Percentiles rank a stretch among this genome's conserved stretches.
Evolutionary conservation across 208 protist species (phyloP).

Genomic region (Leishmania mexicana): DNA sequence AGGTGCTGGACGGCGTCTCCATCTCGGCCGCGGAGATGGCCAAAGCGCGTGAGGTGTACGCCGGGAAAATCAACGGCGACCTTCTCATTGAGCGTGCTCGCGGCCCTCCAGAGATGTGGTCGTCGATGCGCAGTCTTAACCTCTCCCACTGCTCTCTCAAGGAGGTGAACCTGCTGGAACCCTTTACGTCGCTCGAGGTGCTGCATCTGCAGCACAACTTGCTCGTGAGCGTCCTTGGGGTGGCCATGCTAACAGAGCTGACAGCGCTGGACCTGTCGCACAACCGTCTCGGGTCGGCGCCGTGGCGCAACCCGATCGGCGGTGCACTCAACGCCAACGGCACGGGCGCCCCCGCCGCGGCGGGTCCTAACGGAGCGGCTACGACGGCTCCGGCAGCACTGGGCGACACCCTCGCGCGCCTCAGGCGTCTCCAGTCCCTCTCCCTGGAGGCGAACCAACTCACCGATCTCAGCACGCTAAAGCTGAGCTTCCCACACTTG

Average conservation of each 20-base stretch:
- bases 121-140: constrained; percentile 55
- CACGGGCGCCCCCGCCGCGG: neutral
- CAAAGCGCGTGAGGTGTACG: constrained; percentile 66
- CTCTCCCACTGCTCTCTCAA: constrained; percentile 78
- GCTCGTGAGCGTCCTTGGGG: constrained; percentile 53
- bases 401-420: constrained; percentile 50
- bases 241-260: constrained; percentile 54
- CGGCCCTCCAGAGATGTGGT: constrained; percentile 44
- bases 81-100: constrained; percentile 68
- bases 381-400: constrained; percentile 27
- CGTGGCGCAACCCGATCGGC: constrained; percentile 18
- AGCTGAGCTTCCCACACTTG: constrained; percentile 60
- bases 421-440: constrained; percentile 72
- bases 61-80: constrained; percentile 80
- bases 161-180: constrained; percentile 68
- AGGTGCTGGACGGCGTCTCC: constrained; percentile 86
- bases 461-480: constrained; percentile 51
- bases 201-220: constrained; percentile 85
- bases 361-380: neutral
- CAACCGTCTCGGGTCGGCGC: constrained; percentile 59
- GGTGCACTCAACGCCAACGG: constrained; percentile 1
- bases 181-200: constrained; percentile 63
- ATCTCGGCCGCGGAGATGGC: constrained; percentile 61
- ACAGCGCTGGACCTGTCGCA: constrained; percentile 82
- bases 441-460: constrained; percentile 89